phyloP scores from a whole-genome alignment of 257 asterid species.

The Parsonsia alboflavescens region DNA sequence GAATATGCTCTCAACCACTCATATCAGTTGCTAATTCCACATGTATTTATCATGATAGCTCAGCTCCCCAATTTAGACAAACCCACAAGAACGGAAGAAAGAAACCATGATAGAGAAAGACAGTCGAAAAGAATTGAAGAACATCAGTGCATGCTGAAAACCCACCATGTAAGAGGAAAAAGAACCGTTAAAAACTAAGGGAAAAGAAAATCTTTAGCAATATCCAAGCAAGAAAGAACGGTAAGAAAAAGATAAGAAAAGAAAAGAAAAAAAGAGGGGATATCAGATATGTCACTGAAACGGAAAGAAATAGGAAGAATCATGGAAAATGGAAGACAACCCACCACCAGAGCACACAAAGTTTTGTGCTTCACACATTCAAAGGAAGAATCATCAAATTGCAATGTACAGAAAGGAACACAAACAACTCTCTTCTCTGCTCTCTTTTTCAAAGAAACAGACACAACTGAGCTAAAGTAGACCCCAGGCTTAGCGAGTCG shows the following conservation, averaged over 20 bases:
- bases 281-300: too few species aligned
- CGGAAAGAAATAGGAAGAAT: background rate
- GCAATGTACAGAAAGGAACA: background rate
- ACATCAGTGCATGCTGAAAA: background rate
- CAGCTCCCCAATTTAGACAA: background rate
- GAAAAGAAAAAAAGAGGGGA: background rate
- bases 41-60: background rate
- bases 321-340: conserved; percentile 7
- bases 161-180: background rate
- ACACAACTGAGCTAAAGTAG: background rate
- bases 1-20: background rate
- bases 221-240: background rate
- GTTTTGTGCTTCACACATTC: conserved; percentile 10
- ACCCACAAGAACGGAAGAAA: background rate
- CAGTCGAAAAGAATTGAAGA: background rate
- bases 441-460: background rate
- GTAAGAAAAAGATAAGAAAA: too few species aligned
- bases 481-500: background rate
- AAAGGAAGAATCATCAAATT: background rate
- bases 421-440: background rate
- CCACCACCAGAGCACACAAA: background rate
- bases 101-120: background rate
- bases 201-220: background rate
- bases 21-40: background rate
- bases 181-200: background rate